These are phyloP conservation scores for Curvularia hawaiiensis DNA, from an alignment of 2,329 filamentous ascomycete genomes.

Conservation along the genomic window DNA sequence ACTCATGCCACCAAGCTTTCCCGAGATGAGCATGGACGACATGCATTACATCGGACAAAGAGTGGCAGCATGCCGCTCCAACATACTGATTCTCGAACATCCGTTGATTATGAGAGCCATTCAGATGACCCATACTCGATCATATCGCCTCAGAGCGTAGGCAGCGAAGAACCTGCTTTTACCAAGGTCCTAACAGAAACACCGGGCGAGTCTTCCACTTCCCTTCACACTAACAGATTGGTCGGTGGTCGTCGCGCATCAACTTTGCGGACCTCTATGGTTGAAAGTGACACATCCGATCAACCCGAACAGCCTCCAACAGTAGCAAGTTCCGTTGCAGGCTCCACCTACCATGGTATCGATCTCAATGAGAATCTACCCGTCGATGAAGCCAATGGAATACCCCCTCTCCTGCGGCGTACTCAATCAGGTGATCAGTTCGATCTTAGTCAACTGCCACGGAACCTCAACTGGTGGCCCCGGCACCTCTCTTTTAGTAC, in stretches of 20 bases:
- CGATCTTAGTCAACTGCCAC: slow-evolving; percentile 26
- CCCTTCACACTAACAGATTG: slow-evolving; percentile 26
- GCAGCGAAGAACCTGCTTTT: slow-evolving; percentile 37
- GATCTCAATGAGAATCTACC: slow-evolving; percentile 55
- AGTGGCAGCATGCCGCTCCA: slow-evolving; percentile 21
- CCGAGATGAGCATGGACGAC: slow-evolving; percentile 42
- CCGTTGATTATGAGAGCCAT: slow-evolving; percentile 12
- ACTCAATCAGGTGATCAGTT: slow-evolving; percentile 61
- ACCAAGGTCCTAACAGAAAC: slow-evolving; percentile 44
- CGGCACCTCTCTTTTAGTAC: slow-evolving; percentile 76
- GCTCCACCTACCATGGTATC: slow-evolving; percentile 63
- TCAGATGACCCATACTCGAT: slow-evolving; percentile 19
- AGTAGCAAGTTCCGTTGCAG: slow-evolving; percentile 61
- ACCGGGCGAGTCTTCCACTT: slow-evolving; percentile 35
- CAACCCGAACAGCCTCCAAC: slow-evolving; percentile 46
- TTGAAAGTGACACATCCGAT: slow-evolving; percentile 31
- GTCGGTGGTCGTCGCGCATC: slow-evolving; percentile 27
- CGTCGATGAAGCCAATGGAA: slow-evolving; percentile 55
- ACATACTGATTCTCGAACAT: slow-evolving; percentile 17
- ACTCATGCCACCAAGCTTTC: slow-evolving; percentile 49
- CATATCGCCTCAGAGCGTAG: slow-evolving; percentile 21
- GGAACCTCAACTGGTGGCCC: slow-evolving; percentile 68
- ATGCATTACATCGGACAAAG: slow-evolving; percentile 28
- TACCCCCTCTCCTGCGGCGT: slow-evolving; percentile 62
- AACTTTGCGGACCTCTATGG: slow-evolving; percentile 15